Conservation (phyloP, 2,329 filamentous ascomycete genomes). For the Hortaea werneckii region DNA sequence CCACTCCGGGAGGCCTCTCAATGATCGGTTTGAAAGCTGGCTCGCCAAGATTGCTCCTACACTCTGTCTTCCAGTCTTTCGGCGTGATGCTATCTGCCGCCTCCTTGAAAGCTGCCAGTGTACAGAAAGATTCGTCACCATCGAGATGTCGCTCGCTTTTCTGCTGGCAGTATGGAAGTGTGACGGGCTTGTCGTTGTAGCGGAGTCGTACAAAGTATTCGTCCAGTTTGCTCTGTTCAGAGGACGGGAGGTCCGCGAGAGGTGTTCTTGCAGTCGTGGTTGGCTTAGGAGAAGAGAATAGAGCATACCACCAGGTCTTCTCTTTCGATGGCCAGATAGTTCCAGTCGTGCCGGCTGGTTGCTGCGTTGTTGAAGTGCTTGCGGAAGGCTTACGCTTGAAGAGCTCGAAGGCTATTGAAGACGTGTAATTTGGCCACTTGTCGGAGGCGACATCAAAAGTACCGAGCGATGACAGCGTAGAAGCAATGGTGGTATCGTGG, state of each 20-base stretch:
- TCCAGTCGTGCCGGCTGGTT: background rate
- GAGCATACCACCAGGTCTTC: constrained; percentile 18
- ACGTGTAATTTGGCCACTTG: constrained; percentile 87
- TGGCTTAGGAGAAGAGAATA: constrained; percentile 13
- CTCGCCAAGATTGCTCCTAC: constrained; percentile 46
- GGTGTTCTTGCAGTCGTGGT: constrained; percentile 39
- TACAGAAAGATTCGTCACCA: constrained; percentile 83
- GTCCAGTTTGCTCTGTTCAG: constrained; percentile 51
- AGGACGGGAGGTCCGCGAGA: constrained; percentile 43
- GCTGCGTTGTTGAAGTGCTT: constrained; percentile 12
- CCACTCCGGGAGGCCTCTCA: constrained; percentile 8
- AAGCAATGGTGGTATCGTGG: constrained; percentile 87
- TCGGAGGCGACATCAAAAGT: constrained; percentile 55
- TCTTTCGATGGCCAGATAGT: constrained; percentile 11
- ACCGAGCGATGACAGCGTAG: constrained; percentile 65
- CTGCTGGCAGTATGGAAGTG: constrained; percentile 68
- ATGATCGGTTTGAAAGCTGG: constrained; percentile 24
- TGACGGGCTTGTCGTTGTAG: constrained; percentile 80
- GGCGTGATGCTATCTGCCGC: constrained; percentile 89
- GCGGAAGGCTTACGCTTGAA: constrained; percentile 46
- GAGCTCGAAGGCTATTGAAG: constrained; percentile 81
- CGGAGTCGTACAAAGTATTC: constrained; percentile 81
- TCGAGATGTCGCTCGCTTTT: constrained; percentile 69
- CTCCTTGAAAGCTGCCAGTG: constrained; percentile 80
- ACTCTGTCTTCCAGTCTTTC: constrained; percentile 61